phyloP scores from a whole-genome alignment of 495 filamentous ascomycete genomes.

The Thermothielavioides terrestris region DNA sequence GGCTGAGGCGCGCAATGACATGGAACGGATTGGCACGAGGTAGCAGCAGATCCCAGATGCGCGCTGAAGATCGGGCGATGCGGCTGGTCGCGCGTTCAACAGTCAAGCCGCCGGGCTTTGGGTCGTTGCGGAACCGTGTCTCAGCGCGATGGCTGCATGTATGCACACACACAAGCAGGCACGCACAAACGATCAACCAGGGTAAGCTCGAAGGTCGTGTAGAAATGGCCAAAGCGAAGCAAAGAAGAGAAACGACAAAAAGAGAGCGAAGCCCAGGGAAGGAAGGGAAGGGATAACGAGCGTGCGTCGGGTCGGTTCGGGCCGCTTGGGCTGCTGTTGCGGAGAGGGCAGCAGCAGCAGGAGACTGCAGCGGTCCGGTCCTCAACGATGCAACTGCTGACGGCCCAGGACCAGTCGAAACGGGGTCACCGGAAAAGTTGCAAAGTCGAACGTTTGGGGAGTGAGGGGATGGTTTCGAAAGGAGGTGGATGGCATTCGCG shows the following conservation, averaged over 20 bases:
- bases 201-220: too few relatives aligned
- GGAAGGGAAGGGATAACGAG: not conserved
- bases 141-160: not conserved
- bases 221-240: not conserved
- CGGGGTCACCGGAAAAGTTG: not conserved
- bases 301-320: not conserved
- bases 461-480: constrained; percentile 2
- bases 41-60: constrained; percentile 11
- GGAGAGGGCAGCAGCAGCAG: not conserved
- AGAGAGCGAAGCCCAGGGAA: not conserved
- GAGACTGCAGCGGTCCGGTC: not conserved
- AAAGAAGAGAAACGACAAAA: not conserved
- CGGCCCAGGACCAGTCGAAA: not conserved
- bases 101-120: constrained; percentile 10
- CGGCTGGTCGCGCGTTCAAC: not conserved
- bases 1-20: constrained; percentile 13
- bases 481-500: not conserved
- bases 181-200: not conserved
- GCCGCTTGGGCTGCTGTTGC: not conserved
- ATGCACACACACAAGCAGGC: not conserved
- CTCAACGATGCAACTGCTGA: not conserved
- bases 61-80: not conserved
- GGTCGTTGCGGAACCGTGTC: not conserved
- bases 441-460: not conserved
- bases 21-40: constrained; percentile 16